Evolutionary conservation across 805 yeast genomes (phyloP), one percentile per base, ranked within the genome.

Genomic region (Peterozyma toletana): DNA sequence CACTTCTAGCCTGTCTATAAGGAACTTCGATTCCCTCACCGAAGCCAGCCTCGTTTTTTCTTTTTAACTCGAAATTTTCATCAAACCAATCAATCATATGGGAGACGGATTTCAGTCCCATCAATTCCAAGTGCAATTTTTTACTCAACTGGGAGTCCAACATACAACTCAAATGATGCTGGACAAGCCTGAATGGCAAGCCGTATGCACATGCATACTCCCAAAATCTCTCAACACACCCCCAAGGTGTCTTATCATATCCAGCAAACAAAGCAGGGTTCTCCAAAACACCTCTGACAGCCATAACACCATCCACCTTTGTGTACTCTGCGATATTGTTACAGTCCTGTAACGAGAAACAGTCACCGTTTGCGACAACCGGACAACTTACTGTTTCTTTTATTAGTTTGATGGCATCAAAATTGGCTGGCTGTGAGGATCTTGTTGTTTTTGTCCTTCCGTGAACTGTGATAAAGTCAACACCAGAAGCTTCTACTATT

Each of bases 321-420:
- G 98, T 89, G 41, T 59, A 58, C 11, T 73, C 64, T 0, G 78
- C 77, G 27, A 91, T 90, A 15, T 59, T 56, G 37, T 66, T 54
- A n/a, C 85, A 82, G 57, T 88, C 96, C 14, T 69, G 65, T 18
- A 79, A 63, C 0, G 74, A 57, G 55, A 84, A 84, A 55, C 96
- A 90, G 62, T 93, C 98, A n/a, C 99, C 99, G 56, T 93, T 93
- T 2, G 98, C 96, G n/a, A 93, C 83, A 1, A 93, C 89, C 0
- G 97, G 98, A 0, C 83, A 78, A 3, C 52, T 56, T 3, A 75
- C 77, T n/a, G 68, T 62, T 16, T 73, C 73, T 47, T 79, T 77
- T 13, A 93, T 72, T 9, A 64, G 60, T 53, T 74, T 78, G 35
- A 93, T 90, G 13, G 95, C 96, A 21, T 85, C 93, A 37, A 83